phyloP scores from a whole-genome alignment of 345 rosid genomes.

The Arabidopsis arenosa region DNA sequence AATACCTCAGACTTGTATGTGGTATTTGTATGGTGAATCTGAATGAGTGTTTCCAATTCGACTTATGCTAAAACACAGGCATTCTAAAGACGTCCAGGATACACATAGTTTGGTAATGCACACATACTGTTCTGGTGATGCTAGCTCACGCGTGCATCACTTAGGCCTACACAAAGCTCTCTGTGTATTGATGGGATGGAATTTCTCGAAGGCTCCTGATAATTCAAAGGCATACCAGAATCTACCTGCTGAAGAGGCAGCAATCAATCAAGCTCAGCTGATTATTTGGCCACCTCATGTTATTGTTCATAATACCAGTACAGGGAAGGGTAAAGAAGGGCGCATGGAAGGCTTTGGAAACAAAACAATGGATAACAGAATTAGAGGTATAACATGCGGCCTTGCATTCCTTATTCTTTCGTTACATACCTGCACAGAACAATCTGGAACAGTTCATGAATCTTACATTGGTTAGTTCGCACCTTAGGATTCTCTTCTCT shows the following conservation, averaged over 20 bases:
- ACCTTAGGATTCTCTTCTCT: conserved; percentile 12
- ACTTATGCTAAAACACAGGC: conserved; percentile 86
- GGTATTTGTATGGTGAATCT: conserved; percentile 50
- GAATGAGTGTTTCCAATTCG: conserved; percentile 63
- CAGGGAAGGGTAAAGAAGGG: conserved; percentile 95
- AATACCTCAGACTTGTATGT: conserved; percentile 43
- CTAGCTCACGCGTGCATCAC: conserved; percentile 82
- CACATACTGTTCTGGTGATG: conserved; percentile 80
- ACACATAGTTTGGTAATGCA: conserved; percentile 94
- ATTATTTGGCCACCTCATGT: conserved; percentile 97
- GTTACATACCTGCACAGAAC: conserved; percentile 22
- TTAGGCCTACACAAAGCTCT: conserved; percentile 96
- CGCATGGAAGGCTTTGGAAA: conserved; percentile 98
- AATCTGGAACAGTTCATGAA: conserved; percentile 25
- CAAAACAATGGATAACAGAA: conserved; percentile 89
- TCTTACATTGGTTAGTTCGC: conserved; percentile 30
- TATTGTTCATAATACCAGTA: conserved; percentile 88
- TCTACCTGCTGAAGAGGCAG: conserved; percentile 77
- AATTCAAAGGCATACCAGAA: conserved; percentile 80
- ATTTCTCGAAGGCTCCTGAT: conserved; percentile 82
- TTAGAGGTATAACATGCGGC: conserved; percentile 75
- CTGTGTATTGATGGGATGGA: conserved; percentile 97
- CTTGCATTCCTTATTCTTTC: conserved; percentile 46
- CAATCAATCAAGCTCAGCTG: conserved; percentile 82
- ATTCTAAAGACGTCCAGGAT: conserved; percentile 82